These are phyloP conservation scores for Candolleomyces efflorescens DNA, from an alignment of 768 basidiomycete genomes.

Conservation along the genomic window DNA sequence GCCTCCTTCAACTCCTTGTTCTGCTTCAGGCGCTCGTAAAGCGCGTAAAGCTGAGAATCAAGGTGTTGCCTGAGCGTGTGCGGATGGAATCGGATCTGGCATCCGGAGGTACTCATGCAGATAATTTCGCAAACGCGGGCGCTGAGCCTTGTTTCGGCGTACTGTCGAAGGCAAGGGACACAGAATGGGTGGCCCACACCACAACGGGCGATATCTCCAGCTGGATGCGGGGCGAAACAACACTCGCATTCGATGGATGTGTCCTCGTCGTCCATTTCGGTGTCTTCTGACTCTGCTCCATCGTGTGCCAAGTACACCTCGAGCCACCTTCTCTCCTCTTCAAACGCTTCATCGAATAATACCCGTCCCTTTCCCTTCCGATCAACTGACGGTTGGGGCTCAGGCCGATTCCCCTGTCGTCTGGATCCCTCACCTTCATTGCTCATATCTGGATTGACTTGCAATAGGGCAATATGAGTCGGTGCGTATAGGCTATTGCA, in stretches of 20 bases:
- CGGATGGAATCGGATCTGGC: slow-evolving; percentile 61
- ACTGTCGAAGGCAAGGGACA: background rate
- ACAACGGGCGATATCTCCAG: background rate
- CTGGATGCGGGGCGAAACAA: background rate
- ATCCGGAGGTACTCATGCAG: slow-evolving; percentile 19
- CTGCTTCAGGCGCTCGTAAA: slow-evolving; percentile 29
- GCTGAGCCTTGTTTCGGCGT: background rate
- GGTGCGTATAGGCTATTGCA: background rate
- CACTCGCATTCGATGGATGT: slow-evolving; percentile 8
- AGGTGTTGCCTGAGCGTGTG: slow-evolving; percentile 70
- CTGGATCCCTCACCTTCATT: background rate
- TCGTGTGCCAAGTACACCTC: background rate
- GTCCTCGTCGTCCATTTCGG: too few species aligned
- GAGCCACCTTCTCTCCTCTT: background rate
- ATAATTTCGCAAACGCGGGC: background rate
- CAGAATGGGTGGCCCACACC: slow-evolving; percentile 1
- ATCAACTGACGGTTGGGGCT: background rate
- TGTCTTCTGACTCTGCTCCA: too few species aligned
- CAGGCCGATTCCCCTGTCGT: background rate
- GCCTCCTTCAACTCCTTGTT: too few species aligned
- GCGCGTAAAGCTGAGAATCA: slow-evolving; percentile 60
- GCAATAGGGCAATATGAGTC: background rate
- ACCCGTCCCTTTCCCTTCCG: background rate
- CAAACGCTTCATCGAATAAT: background rate
- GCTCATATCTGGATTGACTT: background rate